Conservation (phyloP, 2,329 filamentous ascomycete species). For the Chaetothyriales sp. region DNA sequence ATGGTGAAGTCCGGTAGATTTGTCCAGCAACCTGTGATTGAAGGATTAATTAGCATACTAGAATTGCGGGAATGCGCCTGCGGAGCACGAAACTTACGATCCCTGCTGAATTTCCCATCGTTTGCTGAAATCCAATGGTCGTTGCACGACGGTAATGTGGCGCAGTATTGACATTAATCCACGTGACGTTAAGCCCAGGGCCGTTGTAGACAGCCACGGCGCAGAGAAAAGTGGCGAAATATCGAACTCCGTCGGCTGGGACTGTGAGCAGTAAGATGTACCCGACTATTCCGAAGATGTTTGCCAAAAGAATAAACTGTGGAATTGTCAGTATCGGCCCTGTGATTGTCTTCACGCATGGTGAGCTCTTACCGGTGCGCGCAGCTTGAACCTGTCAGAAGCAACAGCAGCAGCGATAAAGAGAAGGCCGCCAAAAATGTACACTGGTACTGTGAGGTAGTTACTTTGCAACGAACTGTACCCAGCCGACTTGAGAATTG, state of each 20-base stretch:
- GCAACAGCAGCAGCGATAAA: conserved; percentile 35
- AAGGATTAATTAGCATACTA: too few species aligned
- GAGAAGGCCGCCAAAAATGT: conserved; percentile 34
- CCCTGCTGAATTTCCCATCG: conserved; percentile 37
- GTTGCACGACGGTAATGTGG: conserved; percentile 38
- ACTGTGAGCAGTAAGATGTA: conserved; percentile 38
- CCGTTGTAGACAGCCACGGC: conserved; percentile 37
- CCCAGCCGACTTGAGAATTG: conserved; percentile 40
- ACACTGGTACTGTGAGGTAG: conserved; percentile 45
- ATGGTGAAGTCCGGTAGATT: conserved; percentile 22
- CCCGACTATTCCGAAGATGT: conserved; percentile 37
- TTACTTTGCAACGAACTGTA: conserved; percentile 39
- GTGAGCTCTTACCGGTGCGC: conserved; percentile 24
- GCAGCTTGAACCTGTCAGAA: conserved; percentile 31
- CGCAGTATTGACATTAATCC: conserved; percentile 35
- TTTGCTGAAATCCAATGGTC: conserved; percentile 35
- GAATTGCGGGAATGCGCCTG: too few species aligned
- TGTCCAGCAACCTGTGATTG: too few species aligned
- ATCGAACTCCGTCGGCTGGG: conserved; percentile 35
- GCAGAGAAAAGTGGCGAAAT: conserved; percentile 38
- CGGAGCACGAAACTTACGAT: too few species aligned
- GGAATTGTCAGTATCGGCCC: too few species aligned
- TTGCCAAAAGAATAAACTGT: too few species aligned
- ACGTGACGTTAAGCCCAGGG: too few species aligned
- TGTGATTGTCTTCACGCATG: too few species aligned